Conservation (phyloP, 2,329 filamentous ascomycete species). For the Fusarium acutatum region DNA sequence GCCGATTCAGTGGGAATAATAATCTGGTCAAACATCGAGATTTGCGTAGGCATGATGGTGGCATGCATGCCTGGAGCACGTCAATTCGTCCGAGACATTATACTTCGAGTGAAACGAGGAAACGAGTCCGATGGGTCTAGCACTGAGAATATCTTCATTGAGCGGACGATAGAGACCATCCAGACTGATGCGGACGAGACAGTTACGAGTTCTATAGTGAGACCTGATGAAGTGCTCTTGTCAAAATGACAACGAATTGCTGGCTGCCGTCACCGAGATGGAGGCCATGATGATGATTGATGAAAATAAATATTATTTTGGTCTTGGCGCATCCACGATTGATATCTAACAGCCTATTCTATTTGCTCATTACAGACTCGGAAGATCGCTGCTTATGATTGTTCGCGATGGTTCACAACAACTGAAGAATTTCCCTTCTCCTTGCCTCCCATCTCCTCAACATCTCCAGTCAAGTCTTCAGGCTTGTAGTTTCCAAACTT, state of each 20-base stretch:
- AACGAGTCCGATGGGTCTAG: rapidly evolving
- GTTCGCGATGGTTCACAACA: neutral
- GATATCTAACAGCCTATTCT: rapidly evolving
- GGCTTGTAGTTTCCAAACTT: slow-evolving; percentile 31
- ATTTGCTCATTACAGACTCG: neutral
- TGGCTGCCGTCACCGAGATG: neutral
- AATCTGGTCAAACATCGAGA: neutral
- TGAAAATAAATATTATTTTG: rapidly evolving
- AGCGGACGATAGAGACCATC: neutral
- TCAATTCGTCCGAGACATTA: neutral
- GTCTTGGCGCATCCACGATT: rapidly evolving
- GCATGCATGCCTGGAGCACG: slow-evolving; percentile 12
- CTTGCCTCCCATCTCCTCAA: neutral
- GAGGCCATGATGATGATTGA: neutral
- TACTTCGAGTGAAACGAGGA: neutral
- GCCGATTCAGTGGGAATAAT: neutral
- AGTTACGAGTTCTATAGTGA: neutral
- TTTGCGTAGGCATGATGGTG: slow-evolving; percentile 8
- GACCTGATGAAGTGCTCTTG: neutral
- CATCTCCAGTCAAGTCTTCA: neutral
- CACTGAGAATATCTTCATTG: neutral
- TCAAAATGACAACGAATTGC: neutral
- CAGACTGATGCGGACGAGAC: neutral
- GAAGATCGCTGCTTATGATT: neutral
- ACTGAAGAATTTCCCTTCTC: neutral